A percentile compares a stretch with the other conserved stretches of the same genome.
Conservation (phyloP, 139 green algal genomes). For the Chlorella vulgaris region DNA sequence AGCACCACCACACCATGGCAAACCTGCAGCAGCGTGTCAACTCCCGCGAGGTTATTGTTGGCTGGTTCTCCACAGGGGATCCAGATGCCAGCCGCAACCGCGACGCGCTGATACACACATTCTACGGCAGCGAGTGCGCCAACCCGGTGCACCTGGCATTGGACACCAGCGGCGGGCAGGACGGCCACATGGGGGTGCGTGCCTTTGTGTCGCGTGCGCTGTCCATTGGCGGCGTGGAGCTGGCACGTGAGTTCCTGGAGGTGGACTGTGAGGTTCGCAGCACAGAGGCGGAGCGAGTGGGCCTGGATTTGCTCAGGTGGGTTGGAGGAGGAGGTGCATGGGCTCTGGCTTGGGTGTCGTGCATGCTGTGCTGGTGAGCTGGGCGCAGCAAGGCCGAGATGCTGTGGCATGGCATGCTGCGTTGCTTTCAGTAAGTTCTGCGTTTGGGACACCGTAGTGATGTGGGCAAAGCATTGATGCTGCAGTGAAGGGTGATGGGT, state of each 20-base stretch:
- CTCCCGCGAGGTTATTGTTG: slow-evolving; percentile 83
- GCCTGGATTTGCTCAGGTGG: slow-evolving; percentile 30
- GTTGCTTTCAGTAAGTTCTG: neutral
- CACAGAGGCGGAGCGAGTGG: slow-evolving; percentile 76
- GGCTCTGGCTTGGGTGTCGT: neutral
- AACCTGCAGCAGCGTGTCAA: slow-evolving; percentile 90
- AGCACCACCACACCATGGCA: slow-evolving; percentile 94
- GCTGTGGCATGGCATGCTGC: neutral
- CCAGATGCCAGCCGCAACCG: slow-evolving; percentile 66
- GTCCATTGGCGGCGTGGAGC: slow-evolving; percentile 44
- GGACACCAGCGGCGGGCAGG: slow-evolving; percentile 79
- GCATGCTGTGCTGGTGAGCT: neutral
- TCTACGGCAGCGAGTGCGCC: slow-evolving; percentile 77
- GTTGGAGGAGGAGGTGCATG: neutral
- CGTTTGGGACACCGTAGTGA: no score
- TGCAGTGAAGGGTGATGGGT: no score
- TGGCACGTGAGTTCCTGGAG: slow-evolving; percentile 92
- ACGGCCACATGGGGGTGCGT: slow-evolving; percentile 60
- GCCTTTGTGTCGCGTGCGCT: slow-evolving; percentile 78
- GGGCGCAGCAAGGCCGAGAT: no score
- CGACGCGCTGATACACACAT: slow-evolving; percentile 93
- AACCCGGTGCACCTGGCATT: slow-evolving; percentile 84
- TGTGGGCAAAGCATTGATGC: no score
- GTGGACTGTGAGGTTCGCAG: slow-evolving; percentile 71
- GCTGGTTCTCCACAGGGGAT: slow-evolving; percentile 92